Evolutionary conservation across 31 red algal genomes (phyloP).

Genomic region (Endocladia muricata): DNA sequence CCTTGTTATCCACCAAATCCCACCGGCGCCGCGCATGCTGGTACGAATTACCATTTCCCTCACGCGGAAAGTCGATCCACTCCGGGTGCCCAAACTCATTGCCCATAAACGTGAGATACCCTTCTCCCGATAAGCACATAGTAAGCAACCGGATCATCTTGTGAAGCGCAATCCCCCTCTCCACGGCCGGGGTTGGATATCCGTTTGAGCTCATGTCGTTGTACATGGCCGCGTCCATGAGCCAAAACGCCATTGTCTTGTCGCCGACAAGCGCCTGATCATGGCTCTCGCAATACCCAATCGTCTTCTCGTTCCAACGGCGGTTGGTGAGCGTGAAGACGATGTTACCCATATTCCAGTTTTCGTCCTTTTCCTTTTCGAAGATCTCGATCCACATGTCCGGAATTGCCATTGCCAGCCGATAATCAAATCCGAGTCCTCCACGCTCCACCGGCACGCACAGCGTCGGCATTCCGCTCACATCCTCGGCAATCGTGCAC

Average conservation of each 20-base stretch:
- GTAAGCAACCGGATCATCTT: constrained; percentile 98
- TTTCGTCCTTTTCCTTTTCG: constrained; percentile 88
- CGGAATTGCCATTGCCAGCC: constrained; percentile 92
- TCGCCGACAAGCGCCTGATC: constrained; percentile 98
- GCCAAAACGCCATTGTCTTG: constrained; percentile 96
- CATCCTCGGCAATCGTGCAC: constrained; percentile 94
- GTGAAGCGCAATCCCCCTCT: constrained; percentile 95
- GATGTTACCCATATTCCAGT: constrained; percentile 98
- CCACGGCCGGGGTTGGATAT: constrained; percentile 53
- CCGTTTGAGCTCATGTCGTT: constrained; percentile 64
- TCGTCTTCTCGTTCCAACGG: constrained; percentile 88
- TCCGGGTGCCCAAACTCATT: constrained; percentile 99
- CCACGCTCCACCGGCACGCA: constrained; percentile 86
- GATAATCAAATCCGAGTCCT: constrained; percentile 94
- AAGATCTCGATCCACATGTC: constrained; percentile 97
- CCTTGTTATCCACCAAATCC: constrained; percentile 79
- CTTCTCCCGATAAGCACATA: constrained; percentile 87
- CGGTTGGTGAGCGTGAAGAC: constrained; percentile 89
- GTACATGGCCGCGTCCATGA: constrained; percentile 99
- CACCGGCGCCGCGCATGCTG: constrained; percentile 93
- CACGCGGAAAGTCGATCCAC: constrained; percentile 98
- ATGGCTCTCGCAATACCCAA: constrained; percentile 96
- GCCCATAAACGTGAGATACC: constrained; percentile 99
- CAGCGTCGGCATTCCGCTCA: constrained; percentile 95
- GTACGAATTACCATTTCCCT: constrained; percentile 95